Evolutionary conservation across 352 stramenopile genomes (phyloP), one percentile per base, ranked within the genome.

Genomic region (Globisporangium perplexum): DNA sequence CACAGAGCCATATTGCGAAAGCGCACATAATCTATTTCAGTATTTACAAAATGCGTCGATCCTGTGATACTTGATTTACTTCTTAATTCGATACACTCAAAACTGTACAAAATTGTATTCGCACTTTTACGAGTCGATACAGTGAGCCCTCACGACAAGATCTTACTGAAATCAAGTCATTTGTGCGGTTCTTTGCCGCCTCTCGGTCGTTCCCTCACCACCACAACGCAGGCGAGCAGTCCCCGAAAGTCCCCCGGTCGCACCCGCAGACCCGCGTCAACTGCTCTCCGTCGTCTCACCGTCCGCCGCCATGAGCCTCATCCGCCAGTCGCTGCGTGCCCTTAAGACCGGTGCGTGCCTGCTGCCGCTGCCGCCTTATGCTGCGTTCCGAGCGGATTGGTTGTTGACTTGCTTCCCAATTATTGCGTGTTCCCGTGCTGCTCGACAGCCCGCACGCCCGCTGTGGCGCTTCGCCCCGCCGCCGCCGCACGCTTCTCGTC

Each of bases 281-380:
- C 18, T 11, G 4, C 47, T 7, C 18, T 20, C 10, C 18, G 18
- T n/a, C n/a, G n/a, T n/a, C 22, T 43, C 41, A 12, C n/a, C 6
- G 6, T 39, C 30, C 10, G 14, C 55, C 59, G 69, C 30, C 47
- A 91, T 92, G 81, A 92, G 78, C 73, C 78, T 92, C 69, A 69
- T 92, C 64, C 79, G 74, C 45, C 82, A 90, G 54, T 89, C 82
- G 33, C 69, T 92, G 60, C 82, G 82, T 51, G 78, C 77, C 52
- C 68, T 92, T 30, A 90, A 90, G 78, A 72, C 78, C 48, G 77
- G 82, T 92, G 70, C 58, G 78, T 86, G 36, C 55, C 12, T 17
- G 42, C 11, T 15, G 47, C 57, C 59, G 6, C 4, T 22, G 4
- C 36, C 46, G 7, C 14, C 48, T 51, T 18, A 28, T 18, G n/a